Conservation (phyloP, 768 basidiomycete genomes). For the Kwoniella sp. region DNA sequence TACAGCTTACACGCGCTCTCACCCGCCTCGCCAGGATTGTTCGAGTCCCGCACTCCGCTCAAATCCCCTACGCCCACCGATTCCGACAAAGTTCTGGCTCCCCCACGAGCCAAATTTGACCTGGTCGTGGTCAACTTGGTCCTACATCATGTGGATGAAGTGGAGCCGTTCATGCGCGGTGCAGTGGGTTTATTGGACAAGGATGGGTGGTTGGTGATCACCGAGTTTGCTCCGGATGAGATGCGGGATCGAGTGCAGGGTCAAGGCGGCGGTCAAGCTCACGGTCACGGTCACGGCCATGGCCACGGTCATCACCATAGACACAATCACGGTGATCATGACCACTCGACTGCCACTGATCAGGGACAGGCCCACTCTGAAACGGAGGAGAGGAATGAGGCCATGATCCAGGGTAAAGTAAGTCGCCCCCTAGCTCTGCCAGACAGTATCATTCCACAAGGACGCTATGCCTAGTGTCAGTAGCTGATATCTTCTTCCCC, state of each 20-base stretch:
- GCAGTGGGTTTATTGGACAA: conserved; percentile 24
- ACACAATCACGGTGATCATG: neutral
- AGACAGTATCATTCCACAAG: no score
- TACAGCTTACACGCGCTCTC: conserved; percentile 35
- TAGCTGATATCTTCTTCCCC: no score
- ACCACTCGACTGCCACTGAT: neutral
- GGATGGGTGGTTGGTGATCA: conserved; percentile 41
- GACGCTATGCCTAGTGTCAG: no score
- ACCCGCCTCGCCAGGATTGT: conserved; percentile 24
- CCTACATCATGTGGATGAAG: conserved; percentile 43
- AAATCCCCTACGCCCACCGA: conserved; percentile 23
- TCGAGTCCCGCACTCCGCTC: conserved; percentile 13
- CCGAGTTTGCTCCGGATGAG: conserved; percentile 37
- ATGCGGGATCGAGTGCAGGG: neutral
- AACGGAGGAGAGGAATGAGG: conserved; percentile 2
- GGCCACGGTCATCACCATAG: neutral
- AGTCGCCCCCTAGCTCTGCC: no score
- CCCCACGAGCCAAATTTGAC: conserved; percentile 27
- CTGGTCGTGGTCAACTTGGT: conserved; percentile 41
- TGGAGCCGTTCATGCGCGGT: conserved; percentile 27
- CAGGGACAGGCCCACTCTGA: neutral
- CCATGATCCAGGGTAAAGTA: conserved; percentile 7
- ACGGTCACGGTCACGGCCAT: neutral
- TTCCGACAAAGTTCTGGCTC: conserved; percentile 19
- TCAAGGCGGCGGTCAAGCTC: neutral